Evolutionary conservation across 768 basidiomycete species (phyloP), one percentile per base, ranked within the genome.

Genomic region (Paxillus ammoniavirescens): DNA sequence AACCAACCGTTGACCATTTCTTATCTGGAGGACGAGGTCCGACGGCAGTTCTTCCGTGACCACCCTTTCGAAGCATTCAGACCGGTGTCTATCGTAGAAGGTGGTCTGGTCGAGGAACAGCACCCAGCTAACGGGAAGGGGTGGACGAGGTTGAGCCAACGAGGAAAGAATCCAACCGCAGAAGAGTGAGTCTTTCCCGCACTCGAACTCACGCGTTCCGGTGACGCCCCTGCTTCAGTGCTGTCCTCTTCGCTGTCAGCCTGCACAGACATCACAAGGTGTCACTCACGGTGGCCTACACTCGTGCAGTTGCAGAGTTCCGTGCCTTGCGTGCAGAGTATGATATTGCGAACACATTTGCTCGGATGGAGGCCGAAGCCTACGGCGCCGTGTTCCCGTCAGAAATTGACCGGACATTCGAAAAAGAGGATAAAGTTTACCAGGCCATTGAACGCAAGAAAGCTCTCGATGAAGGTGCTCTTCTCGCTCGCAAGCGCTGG

Each of bases 41-140:
- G 97, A 35, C 78, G 83, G 50, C 91, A 91, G 68, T 98, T 99
- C 78, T 98, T 95, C 76, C 77, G 78, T 40, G 97, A 99, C 74
- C 95, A 97, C 68, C 94, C 97, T 7, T 97, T 97, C 65, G 95
- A 99, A 73, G 88, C 93, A 2, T 90, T 95, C 71, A 79, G 95
- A 41, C 84, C 93, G 2, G 76, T 77, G 8, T 84, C 81, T 10
- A 68, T 99, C 48, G 82, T 91, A 0, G 97, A 99, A 72, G 78
- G 77, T 14, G 82, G 75, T 17, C 68, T 67, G 15, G 75, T 91
- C 47, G 77, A 80, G 63, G 72, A 77, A 17, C 75, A 80, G 41
- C 82, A 87, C 62, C 77, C 78, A 14, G 64, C 89, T 2, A 70
- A 65, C 33, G 93, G 88, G 0, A 59, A 64, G 45, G 72, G 74